phyloP scores from a whole-genome alignment of 1,284 basidiomycete genomes.

The Xerocomus minutiporus region DNA sequence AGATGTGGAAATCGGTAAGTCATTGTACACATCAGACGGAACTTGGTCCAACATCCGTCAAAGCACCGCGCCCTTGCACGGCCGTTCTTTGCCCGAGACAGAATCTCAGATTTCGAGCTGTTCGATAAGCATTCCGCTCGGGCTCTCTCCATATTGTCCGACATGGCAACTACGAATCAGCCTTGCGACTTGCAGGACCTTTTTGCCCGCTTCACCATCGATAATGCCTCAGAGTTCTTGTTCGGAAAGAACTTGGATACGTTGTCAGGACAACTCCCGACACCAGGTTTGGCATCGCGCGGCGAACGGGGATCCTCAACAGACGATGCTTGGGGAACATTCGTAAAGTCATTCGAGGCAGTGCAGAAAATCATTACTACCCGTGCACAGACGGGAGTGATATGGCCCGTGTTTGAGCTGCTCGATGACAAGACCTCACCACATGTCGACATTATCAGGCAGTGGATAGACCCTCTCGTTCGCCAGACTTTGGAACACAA shows the following conservation, averaged over 20 bases:
- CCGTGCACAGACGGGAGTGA: slow-evolving; percentile 51
- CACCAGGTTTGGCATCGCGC: slow-evolving; percentile 41
- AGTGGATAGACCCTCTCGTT: slow-evolving; percentile 63
- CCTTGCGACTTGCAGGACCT: slow-evolving; percentile 65
- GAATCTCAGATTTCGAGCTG: slow-evolving; percentile 63
- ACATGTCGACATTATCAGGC: slow-evolving; percentile 49
- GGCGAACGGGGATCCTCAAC: slow-evolving; percentile 59
- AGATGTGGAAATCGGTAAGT: slow-evolving; percentile 53
- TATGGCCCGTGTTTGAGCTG: slow-evolving; percentile 68
- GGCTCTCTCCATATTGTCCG: slow-evolving; percentile 48
- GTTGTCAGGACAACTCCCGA: slow-evolving; percentile 50
- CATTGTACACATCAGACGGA: background rate
- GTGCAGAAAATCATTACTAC: slow-evolving; percentile 53
- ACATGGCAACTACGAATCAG: slow-evolving; percentile 33
- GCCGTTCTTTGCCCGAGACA: slow-evolving; percentile 69
- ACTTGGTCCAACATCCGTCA: slow-evolving; percentile 5
- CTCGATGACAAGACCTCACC: slow-evolving; percentile 52
- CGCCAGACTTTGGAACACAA: slow-evolving; percentile 47
- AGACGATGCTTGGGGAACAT: slow-evolving; percentile 57
- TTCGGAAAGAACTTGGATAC: slow-evolving; percentile 63
- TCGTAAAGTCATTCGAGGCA: slow-evolving; percentile 60
- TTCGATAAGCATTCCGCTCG: slow-evolving; percentile 54
- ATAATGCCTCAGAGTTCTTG: slow-evolving; percentile 65
- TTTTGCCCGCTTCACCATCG: slow-evolving; percentile 63
- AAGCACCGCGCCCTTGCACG: slow-evolving; percentile 66